A percentile compares a stretch with the other conserved stretches of the same genome.
phyloP scores from a whole-genome alignment of 2,329 filamentous ascomycete species.

The Zymoseptoria pseudotritici region DNA sequence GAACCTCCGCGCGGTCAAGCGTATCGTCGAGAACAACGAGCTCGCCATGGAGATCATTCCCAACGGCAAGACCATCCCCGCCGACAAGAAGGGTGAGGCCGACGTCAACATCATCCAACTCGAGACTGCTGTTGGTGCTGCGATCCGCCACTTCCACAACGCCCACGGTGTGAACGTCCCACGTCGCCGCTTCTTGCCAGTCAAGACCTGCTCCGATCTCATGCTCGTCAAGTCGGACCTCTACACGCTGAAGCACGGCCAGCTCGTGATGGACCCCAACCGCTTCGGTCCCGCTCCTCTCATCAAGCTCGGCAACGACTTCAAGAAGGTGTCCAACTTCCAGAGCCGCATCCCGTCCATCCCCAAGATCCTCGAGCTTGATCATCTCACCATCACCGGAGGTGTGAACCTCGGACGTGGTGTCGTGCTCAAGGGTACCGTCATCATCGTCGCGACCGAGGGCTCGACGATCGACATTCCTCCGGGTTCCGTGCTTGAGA shows the following conservation, averaged over 20 bases:
- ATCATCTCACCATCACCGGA: slow-evolving; percentile 95
- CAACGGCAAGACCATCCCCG: slow-evolving; percentile 96
- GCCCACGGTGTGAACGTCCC: slow-evolving; percentile 98
- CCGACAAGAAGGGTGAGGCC: slow-evolving; percentile 99
- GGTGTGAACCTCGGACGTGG: slow-evolving; percentile 94
- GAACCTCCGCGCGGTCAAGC: slow-evolving; percentile 95
- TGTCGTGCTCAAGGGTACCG: slow-evolving; percentile 93
- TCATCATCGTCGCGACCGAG: slow-evolving; percentile 97
- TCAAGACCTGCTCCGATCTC: slow-evolving; percentile 99
- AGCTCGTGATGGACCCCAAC: slow-evolving; percentile 92
- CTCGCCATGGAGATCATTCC: slow-evolving; percentile 99
- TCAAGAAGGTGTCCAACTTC: slow-evolving; percentile 99
- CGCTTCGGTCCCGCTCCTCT: slow-evolving; percentile 94
- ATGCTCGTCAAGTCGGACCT: slow-evolving; percentile 99
- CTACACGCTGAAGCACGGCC: slow-evolving; percentile 97
- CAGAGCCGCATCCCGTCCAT: slow-evolving; percentile 80
- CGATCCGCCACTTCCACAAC: slow-evolving; percentile 97
- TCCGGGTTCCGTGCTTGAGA: slow-evolving; percentile 93
- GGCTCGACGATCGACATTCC: slow-evolving; percentile 97
- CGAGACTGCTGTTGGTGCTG: slow-evolving; percentile 95
- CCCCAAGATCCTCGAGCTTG: slow-evolving; percentile 82
- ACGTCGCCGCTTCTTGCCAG: slow-evolving; percentile 92
- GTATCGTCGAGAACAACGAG: slow-evolving; percentile 96
- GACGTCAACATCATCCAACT: slow-evolving; percentile 97
- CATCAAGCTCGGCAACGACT: slow-evolving; percentile 97